phyloP scores from a whole-genome alignment of 148 eudicot genomes.

The Agrostemma githago region DNA sequence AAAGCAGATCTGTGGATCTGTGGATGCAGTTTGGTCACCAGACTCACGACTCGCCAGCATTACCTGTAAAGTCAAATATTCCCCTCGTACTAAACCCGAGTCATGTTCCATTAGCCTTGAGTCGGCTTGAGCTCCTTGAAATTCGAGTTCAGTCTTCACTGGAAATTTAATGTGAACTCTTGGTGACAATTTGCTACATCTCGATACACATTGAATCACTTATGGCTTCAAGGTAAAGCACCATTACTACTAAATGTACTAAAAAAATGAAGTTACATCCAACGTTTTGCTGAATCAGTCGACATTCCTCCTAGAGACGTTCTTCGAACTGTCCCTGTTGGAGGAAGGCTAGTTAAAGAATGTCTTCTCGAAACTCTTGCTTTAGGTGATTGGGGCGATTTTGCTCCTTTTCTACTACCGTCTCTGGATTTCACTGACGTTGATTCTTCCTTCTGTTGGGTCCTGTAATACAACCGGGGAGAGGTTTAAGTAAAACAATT shows the following conservation, averaged over 20 bases:
- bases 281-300: conserved; percentile 36
- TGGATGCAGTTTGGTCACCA: background rate
- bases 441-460: conserved; percentile 47
- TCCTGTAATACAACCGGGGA: conserved; percentile 32
- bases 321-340: conserved; percentile 40
- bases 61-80: background rate
- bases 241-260: background rate
- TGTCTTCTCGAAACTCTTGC: conserved; percentile 55
- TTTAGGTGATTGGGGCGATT: conserved; percentile 40
- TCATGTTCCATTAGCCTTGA: no score
- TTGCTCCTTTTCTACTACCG: conserved; percentile 21
- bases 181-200: no score
- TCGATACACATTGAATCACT: background rate
- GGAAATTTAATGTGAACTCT: no score
- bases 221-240: conserved; percentile 44
- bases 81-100: background rate
- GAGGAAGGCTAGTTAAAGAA: conserved; percentile 63
- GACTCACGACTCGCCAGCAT: conserved; percentile 4
- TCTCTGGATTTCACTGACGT: conserved; percentile 24
- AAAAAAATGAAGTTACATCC: conserved; percentile 27
- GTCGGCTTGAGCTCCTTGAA: no score
- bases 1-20: conserved; percentile 2
- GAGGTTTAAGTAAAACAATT: background rate
- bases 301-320: conserved; percentile 69
- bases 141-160: no score